Conservation (phyloP, 257 asterid species). For the Plectranthus barbatus region DNA sequence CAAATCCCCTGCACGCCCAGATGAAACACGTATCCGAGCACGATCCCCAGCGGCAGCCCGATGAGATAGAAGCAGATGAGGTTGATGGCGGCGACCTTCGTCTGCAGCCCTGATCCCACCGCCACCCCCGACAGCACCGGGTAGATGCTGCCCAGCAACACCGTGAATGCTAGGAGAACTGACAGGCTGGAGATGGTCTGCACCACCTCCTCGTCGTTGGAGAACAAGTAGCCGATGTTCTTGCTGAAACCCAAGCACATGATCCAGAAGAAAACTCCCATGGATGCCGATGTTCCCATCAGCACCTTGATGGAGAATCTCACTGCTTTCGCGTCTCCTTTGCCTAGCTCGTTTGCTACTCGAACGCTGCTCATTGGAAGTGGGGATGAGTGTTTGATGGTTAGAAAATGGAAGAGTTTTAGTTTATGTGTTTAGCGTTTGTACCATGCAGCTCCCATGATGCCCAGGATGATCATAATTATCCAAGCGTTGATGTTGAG, state of each 20-base stretch:
- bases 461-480: conserved; percentile 51
- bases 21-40: conserved; percentile 28
- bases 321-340: conserved; percentile 65
- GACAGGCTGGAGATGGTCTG: conserved; percentile 48
- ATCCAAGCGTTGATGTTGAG: conserved; percentile 53
- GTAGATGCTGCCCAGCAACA: conserved; percentile 58
- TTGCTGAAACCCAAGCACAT: conserved; percentile 45
- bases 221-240: conserved; percentile 51
- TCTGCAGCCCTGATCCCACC: conserved; percentile 48
- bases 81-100: conserved; percentile 36
- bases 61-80: conserved; percentile 31
- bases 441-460: conserved; percentile 44
- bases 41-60: conserved; percentile 39
- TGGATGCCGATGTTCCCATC: conserved; percentile 29
- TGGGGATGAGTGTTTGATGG: no score
- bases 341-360: conserved; percentile 69
- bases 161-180: conserved; percentile 43
- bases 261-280: conserved; percentile 40
- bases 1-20: conserved; percentile 64
- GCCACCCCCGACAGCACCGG: conserved; percentile 76
- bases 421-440: no score
- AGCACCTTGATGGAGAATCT: conserved; percentile 62
- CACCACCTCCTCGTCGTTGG: conserved; percentile 37
- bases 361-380: conserved; percentile 46
- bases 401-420: no score